Evolutionary conservation across 2,329 filamentous ascomycete species (phyloP), one percentile per base, ranked within the genome.

Genomic region (Monilinia polystroma): DNA sequence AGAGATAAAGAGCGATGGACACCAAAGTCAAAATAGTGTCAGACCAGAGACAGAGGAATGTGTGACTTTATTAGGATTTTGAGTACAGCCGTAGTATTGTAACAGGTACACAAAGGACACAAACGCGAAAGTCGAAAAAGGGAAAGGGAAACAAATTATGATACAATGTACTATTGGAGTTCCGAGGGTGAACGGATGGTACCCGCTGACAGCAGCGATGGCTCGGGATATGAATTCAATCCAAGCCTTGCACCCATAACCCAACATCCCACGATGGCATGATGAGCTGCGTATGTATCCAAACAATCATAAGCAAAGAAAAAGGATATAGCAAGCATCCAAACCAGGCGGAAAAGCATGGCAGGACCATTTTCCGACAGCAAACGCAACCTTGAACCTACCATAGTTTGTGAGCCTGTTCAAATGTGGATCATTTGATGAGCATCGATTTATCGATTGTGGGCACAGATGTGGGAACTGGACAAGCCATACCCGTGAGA

Each of bases 1-100:
- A 68, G 56, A 66, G 47, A 65, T 43, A 71, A 67, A 72, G 70
- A 67, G 18, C 45, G 72, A 69, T 71, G 70, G 70, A 68, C 70
- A 67, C 69, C 70, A 71, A 67, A 55, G 20, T 66, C 56, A 52
- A 54, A 26, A 41, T 52, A 56, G 38, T 38, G 64, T 62, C 64
- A 53, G 47, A 43, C n/a, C 47, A 62, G 64, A 66, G 56, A 62
- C 64, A 62, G 38, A 32, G 35, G 32, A 51, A 43, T n/a, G 32
- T 41, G 38, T 29, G 26, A 51, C 38, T 23, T 32, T 66, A 26
- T 58, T n/a, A 45, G 20, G n/a, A 53, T 29, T 23, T 53, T 26
- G 56, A 23, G 55, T 53, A 54, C 64, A 66, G 47, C n/a, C 41
- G 29, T 43, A 41, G 35, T 55, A 29, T 54, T 63, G 38, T 58